These are phyloP conservation scores for Aphanomyces astaci DNA, from an alignment of 352 stramenopile genomes.

Conservation along the genomic window DNA sequence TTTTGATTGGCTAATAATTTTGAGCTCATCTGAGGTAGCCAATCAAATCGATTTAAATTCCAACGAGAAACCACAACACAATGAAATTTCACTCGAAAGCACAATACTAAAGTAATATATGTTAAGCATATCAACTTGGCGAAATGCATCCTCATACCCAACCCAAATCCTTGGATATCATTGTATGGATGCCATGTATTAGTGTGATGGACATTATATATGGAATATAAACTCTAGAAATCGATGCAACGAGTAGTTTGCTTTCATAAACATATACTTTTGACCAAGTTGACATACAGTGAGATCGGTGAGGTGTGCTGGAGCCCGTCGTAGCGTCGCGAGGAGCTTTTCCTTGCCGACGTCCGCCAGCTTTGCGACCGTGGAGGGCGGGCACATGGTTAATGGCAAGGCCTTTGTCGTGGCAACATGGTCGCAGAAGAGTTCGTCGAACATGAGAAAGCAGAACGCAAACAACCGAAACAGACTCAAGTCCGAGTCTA, in stretches of 20 bases:
- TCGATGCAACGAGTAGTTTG: too few species aligned
- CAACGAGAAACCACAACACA: too few species aligned
- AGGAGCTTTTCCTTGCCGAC: constrained; percentile 36
- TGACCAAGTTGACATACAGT: neutral
- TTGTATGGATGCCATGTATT: too few species aligned
- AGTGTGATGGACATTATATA: too few species aligned
- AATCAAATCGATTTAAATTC: too few species aligned
- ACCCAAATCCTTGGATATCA: too few species aligned
- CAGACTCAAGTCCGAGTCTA: constrained; percentile 43
- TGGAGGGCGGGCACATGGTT: constrained; percentile 31
- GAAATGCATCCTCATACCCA: too few species aligned
- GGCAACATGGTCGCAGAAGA: constrained; percentile 49
- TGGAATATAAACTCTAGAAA: too few species aligned
- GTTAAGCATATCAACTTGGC: neutral
- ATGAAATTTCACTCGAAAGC: too few species aligned
- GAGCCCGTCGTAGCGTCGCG: constrained; percentile 35
- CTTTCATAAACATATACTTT: too few species aligned
- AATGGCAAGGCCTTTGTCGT: constrained; percentile 24
- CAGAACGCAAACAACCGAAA: constrained; percentile 49
- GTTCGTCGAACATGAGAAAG: constrained; percentile 58
- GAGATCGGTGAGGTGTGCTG: constrained; percentile 24
- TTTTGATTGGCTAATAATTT: too few species aligned
- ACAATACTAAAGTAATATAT: neutral
- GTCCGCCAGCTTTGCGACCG: constrained; percentile 42
- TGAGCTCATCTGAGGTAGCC: too few species aligned